Percentiles rank a stretch among this genome's conserved stretches.
Evolutionary conservation across 148 eudicot genomes (phyloP).

Genomic region (Linanthus parryae): DNA sequence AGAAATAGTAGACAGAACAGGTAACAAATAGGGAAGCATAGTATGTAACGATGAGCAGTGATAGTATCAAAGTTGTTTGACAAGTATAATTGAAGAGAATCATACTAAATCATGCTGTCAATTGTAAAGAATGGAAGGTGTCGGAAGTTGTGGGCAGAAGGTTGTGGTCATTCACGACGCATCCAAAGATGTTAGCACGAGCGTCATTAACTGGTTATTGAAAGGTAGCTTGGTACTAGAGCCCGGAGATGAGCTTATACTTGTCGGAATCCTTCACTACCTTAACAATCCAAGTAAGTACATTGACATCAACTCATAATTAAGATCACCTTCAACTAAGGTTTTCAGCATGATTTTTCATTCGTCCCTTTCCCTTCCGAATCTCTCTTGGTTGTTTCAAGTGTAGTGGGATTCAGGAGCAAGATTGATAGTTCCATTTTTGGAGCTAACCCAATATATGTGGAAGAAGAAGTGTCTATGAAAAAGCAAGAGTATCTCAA

Average conservation of each 20-base stretch:
- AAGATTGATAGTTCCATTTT: constrained; percentile 14
- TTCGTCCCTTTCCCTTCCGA: not conserved
- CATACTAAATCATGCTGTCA: too few species aligned
- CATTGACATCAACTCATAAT: constrained; percentile 5
- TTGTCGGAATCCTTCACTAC: constrained; percentile 25
- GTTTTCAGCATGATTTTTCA: not conserved
- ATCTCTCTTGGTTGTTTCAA: not conserved
- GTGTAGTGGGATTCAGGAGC: constrained; percentile 20
- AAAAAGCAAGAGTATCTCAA: constrained; percentile 26
- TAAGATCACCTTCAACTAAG: not conserved
- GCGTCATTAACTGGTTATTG: constrained; percentile 16
- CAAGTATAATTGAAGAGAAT: too few species aligned
- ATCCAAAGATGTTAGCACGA: constrained; percentile 19
- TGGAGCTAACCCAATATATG: constrained; percentile 6
- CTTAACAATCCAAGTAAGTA: constrained; percentile 16
- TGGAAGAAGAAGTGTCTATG: constrained; percentile 18
- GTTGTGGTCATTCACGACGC: constrained; percentile 29
- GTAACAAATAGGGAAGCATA: too few species aligned
- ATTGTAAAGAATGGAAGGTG: too few species aligned
- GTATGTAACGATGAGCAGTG: too few species aligned
- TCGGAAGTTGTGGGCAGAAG: too few species aligned
- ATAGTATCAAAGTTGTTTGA: too few species aligned
- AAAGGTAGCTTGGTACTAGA: constrained; percentile 8
- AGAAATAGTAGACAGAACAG: too few species aligned
- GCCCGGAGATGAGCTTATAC: constrained; percentile 25